phyloP scores from a whole-genome alignment of 768 basidiomycete species.

The Melanogaster broomeanus region DNA sequence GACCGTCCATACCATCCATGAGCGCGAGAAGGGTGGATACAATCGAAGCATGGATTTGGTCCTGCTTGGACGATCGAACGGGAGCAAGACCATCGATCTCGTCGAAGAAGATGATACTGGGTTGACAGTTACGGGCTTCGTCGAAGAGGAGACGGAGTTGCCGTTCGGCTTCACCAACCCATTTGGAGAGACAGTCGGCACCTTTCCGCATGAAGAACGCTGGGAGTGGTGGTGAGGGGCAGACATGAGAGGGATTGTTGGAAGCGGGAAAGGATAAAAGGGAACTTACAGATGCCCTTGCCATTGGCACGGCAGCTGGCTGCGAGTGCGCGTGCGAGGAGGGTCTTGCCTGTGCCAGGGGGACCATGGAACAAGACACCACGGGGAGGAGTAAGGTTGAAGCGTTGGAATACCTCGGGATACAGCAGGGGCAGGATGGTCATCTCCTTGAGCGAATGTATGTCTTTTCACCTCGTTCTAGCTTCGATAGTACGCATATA shows the following conservation, averaged over 20 bases:
- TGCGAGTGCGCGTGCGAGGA: constrained; percentile 91
- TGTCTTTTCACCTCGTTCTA: constrained; percentile 53
- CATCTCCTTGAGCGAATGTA: constrained; percentile 98
- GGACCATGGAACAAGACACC: constrained; percentile 98
- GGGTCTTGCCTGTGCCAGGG: constrained; percentile 97
- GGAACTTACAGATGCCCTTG: constrained; percentile 79
- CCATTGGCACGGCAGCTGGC: constrained; percentile 88
- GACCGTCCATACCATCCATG: constrained; percentile 99
- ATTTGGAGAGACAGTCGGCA: constrained; percentile 96
- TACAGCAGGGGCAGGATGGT: constrained; percentile 93
- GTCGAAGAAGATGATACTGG: constrained; percentile 98
- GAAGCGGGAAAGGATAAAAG: neutral
- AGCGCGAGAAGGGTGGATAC: constrained; percentile 94
- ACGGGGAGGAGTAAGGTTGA: constrained; percentile 91
- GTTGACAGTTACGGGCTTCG: constrained; percentile 89
- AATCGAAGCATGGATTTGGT: constrained; percentile 98
- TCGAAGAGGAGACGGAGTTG: constrained; percentile 95
- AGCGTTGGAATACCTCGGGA: constrained; percentile 94
- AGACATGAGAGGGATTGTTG: neutral
- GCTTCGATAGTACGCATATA: neutral
- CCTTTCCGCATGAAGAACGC: constrained; percentile 99
- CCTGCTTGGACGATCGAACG: constrained; percentile 97
- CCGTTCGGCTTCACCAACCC: constrained; percentile 98
- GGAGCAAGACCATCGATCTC: constrained; percentile 99
- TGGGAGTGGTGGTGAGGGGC: constrained; percentile 27